Base-by-base conservation (phyloP, 805 yeast genomes). In the Zygoascus tannicola region DNA sequence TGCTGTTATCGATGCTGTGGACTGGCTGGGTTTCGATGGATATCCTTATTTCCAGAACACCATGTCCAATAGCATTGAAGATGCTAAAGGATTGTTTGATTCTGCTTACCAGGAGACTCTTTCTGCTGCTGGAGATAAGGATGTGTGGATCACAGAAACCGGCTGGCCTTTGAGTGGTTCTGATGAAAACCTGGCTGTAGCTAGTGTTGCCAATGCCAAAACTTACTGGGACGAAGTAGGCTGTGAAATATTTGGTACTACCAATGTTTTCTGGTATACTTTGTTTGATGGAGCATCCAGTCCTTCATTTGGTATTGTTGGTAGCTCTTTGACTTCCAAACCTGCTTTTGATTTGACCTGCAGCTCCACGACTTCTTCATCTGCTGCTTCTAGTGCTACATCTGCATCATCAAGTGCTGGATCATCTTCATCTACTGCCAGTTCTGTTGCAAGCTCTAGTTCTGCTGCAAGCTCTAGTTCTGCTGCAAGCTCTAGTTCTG, bases 21-120 rank as follows among this genome's bases (percentile, higher is more conserved):
- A 85, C 63, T 71, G 81, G 59, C 76, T 83, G 47, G 84, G 77
- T 64, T 87, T 90, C 56, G 85, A 85, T 58, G 94, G 92, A 35
- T 85, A 85, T 75, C 83, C 94, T 8, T 85, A 84, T 77, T 85
- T 94, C 94, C 94, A 85, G 71, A 94, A 84, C 70, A 74, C 84
- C 54, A 73, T 71, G 74, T 57, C 65, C 36, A 85, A 77, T 71
- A 83, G 94, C 2, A 85, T 85, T 79, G 78, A 82, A 54, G 94
- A 84, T 62, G 94, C 83, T 64, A 81, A 84, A 63, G 81, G 82
- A 88, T 92, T 73, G 90, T 94, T 57, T 70, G 83, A 65, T 87
- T 82, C 70, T 69, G 73, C 51, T 75, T 83, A 56, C 90, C 40
- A 47, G 20, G 30, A 85, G 70, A 71, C 86, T 51, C 62, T 74